Base-by-base conservation (phyloP, 768 basidiomycete genomes). In the Kondoa subrosea region DNA sequence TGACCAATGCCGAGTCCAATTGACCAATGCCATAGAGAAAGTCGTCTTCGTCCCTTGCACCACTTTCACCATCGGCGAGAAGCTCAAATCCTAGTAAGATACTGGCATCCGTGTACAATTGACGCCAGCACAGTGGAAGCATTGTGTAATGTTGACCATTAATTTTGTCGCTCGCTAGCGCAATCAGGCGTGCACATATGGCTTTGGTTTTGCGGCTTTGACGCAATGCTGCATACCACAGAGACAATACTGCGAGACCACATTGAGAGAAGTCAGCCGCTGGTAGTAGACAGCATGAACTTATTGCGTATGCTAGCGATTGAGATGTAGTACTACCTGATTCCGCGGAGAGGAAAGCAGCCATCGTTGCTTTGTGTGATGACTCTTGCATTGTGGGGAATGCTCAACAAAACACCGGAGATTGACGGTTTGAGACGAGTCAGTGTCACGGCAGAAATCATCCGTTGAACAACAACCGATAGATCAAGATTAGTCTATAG, bases 1-100 rank as follows among this genome's bases (percentile, higher is more conserved):
- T 81, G 70, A 97, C 85, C 70, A 96, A 85, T 1, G 86, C 85
- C 71, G 80, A 81, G 74, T 99, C 95, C 29, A 96, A n/a, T n/a
- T n/a, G 78, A 16, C 80, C 77, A 3, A 79, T 78, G 50, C 96
- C 81, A 27, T 73, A 66, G 1, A 72, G 82, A 56, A 67, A 40
- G 29, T 56, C 26, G 14, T 63, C 27, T 14, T 34, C 34, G 30
- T 66, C 66, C 67, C 34, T 2, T 2, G 32, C 57, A 56, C 58
- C n/a, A n/a, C n/a, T n/a, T n/a, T 12, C 32, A 30, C 34, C 31
- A 25, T 8, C 56, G 14, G 14, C 12, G 75, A 68, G 25, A 70
- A 69, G 1, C n/a, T 67, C 3, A 1, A 77, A n/a, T 1, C 69
- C 71, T 31, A 67, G 80, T 56, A 89, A 76, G 56, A 93, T 78